Conservation (phyloP, 192 early-diverging fungal species). For the Glomus cerebriforme region DNA sequence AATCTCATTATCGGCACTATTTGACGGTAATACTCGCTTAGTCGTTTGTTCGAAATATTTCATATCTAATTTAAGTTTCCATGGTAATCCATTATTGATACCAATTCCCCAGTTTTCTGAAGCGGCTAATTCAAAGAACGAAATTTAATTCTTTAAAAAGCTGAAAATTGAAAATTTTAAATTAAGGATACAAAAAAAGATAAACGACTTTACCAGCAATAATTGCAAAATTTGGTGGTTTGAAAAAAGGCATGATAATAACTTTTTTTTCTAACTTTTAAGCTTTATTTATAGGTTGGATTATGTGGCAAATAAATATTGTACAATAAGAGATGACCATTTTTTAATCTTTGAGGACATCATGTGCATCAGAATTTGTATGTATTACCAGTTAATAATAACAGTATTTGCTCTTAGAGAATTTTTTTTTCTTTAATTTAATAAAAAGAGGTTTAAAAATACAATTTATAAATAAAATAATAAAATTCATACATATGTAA, state of each 20-base stretch:
- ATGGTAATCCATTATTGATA: constrained; percentile 68
- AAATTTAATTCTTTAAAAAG: background rate
- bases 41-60: constrained; percentile 78
- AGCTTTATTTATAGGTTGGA: too few relatives aligned
- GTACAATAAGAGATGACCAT: too few relatives aligned
- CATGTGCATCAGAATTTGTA: too few relatives aligned
- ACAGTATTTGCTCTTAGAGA: too few relatives aligned
- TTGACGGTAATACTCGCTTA: constrained; percentile 34
- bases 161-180: background rate
- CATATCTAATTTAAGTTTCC: constrained; percentile 88
- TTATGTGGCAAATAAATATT: too few relatives aligned
- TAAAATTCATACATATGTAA: too few relatives aligned
- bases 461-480: too few relatives aligned
- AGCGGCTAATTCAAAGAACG: background rate
- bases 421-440: too few relatives aligned
- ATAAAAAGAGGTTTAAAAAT: too few relatives aligned
- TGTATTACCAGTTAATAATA: too few relatives aligned
- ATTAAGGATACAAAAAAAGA: background rate
- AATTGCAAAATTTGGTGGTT: background rate
- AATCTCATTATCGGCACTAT: background rate
- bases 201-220: background rate
- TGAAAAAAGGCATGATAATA: background rate
- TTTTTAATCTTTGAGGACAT: too few relatives aligned
- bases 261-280: too few relatives aligned
- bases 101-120: constrained; percentile 72